These are phyloP conservation scores for Aspergillus incahuasiensis DNA, from an alignment of 495 filamentous ascomycete genomes.

Conservation along the genomic window DNA sequence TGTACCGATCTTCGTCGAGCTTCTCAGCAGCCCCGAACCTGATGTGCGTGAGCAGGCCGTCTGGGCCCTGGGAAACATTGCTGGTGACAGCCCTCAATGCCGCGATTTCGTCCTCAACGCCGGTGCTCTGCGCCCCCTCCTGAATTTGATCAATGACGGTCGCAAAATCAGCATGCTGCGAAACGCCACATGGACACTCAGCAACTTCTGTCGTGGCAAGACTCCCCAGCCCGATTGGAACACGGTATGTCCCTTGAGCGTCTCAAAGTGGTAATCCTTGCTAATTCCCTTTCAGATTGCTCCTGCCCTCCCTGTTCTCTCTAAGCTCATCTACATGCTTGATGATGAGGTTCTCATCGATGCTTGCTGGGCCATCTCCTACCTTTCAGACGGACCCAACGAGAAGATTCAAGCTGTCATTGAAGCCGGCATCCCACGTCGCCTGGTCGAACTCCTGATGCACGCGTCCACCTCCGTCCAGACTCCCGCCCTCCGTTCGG, in stretches of 20 bases:
- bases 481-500: conserved; percentile 93
- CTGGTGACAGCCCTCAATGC: conserved; percentile 95
- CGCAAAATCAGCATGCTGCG: conserved; percentile 98
- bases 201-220: conserved; percentile 99
- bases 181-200: conserved; percentile 98
- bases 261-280: not conserved
- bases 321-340: conserved; percentile 96
- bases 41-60: conserved; percentile 99
- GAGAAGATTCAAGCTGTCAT: conserved; percentile 99
- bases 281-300: conserved; percentile 61
- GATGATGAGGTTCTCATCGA: conserved; percentile 99
- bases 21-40: conserved; percentile 90
- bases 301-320: conserved; percentile 91
- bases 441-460: conserved; percentile 95
- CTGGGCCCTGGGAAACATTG: conserved; percentile 98
- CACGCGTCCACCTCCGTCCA: conserved; percentile 99
- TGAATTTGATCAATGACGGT: conserved; percentile 89
- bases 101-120: conserved; percentile 89
- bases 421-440: conserved; percentile 94
- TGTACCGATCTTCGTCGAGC: conserved; percentile 97
- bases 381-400: conserved; percentile 97
- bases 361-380: conserved; percentile 99
- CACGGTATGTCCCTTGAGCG: conserved; percentile 53
- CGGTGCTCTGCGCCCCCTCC: conserved; percentile 84
- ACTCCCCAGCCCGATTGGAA: conserved; percentile 98